phyloP scores from a whole-genome alignment of 164 flowering plant species.

The Taxillus chinensis region DNA sequence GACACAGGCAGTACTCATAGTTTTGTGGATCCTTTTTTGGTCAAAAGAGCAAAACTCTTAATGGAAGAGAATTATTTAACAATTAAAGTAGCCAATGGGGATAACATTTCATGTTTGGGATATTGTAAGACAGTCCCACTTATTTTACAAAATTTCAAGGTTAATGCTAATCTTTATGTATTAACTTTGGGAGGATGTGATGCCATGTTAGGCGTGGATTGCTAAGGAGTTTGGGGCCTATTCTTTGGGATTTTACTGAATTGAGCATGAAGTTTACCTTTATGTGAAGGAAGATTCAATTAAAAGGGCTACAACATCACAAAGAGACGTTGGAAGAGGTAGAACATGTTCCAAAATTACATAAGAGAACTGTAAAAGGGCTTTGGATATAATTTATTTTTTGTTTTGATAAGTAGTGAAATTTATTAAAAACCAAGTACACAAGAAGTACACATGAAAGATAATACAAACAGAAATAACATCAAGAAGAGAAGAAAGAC shows the following conservation, averaged over 20 bases:
- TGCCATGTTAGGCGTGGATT: neutral
- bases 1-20: neutral
- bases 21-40: neutral
- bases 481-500: too few species aligned
- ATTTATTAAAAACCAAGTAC: too few species aligned
- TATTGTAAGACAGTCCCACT: neutral
- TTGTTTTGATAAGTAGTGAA: too few species aligned
- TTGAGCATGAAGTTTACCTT: neutral
- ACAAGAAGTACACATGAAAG: too few species aligned
- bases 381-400: too few species aligned
- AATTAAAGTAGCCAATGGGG: neutral
- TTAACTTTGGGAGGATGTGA: neutral
- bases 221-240: neutral
- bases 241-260: neutral
- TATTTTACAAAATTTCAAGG: neutral
- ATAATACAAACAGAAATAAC: too few species aligned
- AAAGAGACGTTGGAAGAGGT: neutral
- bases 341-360: neutral
- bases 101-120: neutral
- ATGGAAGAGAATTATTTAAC: neutral
- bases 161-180: neutral
- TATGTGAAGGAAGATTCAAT: neutral
- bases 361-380: too few species aligned
- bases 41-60: neutral
- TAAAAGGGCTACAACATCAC: neutral